These are phyloP conservation scores for Dissophora ornata DNA, from an alignment of 192 early-diverging fungal genomes.

Conservation along the genomic window DNA sequence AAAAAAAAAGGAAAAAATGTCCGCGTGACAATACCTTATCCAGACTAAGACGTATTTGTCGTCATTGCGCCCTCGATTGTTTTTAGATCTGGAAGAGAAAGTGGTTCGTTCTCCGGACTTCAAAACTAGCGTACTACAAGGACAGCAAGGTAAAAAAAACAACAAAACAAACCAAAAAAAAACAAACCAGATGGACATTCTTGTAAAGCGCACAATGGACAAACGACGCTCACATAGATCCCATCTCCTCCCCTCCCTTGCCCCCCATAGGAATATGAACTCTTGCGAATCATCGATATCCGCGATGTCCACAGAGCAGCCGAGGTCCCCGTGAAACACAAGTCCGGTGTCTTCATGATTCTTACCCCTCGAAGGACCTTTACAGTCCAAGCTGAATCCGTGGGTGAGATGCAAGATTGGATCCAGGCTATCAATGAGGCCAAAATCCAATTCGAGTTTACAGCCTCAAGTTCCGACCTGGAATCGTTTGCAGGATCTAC, in stretches of 20 bases:
- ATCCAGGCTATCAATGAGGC: constrained; percentile 51
- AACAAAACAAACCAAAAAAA: background rate
- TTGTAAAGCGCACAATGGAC: too few species aligned
- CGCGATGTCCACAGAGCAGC: constrained; percentile 75
- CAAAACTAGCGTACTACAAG: constrained; percentile 84
- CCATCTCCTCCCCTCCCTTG: too few species aligned
- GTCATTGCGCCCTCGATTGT: too few species aligned
- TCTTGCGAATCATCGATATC: constrained; percentile 76
- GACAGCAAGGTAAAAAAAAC: constrained; percentile 67
- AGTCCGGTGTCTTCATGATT: constrained; percentile 75
- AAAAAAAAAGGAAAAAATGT: too few species aligned
- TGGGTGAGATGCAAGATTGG: constrained; percentile 76
- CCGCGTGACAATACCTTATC: too few species aligned
- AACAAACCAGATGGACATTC: too few species aligned
- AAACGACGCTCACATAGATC: too few species aligned
- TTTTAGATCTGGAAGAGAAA: constrained; percentile 86
- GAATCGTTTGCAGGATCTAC: constrained; percentile 44
- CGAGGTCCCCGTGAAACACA: constrained; percentile 74
- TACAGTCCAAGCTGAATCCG: constrained; percentile 70
- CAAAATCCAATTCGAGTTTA: constrained; percentile 47
- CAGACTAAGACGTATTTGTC: too few species aligned
- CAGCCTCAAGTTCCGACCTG: constrained; percentile 37
- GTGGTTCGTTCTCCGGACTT: constrained; percentile 87
- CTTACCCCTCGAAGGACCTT: constrained; percentile 78
- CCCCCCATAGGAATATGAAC: constrained; percentile 77